phyloP scores from a whole-genome alignment of 139 green algal genomes.

The Raphidocelis subcapitata region DNA sequence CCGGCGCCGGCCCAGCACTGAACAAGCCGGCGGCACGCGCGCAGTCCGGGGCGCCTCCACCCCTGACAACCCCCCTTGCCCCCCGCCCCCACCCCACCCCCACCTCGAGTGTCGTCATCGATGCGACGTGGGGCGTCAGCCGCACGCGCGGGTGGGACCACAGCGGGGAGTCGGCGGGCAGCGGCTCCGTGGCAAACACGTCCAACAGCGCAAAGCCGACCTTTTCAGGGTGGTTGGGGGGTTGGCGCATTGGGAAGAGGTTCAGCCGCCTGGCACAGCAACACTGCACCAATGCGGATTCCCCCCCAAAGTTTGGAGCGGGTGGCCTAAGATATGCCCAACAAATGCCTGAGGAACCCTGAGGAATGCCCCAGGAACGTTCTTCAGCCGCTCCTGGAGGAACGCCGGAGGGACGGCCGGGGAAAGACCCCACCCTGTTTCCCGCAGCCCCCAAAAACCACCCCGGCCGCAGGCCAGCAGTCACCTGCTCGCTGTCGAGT shows the following conservation, averaged over 20 bases:
- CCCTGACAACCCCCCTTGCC: too few relatives aligned
- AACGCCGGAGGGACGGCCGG: too few relatives aligned
- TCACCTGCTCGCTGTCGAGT: constrained; percentile 41
- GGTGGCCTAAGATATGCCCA: neutral
- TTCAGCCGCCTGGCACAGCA: neutral
- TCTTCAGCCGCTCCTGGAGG: too few relatives aligned
- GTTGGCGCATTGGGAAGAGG: neutral
- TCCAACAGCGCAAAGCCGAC: constrained; percentile 48
- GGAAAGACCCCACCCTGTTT: neutral
- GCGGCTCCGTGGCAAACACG: constrained; percentile 56
- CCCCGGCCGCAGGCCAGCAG: too few relatives aligned
- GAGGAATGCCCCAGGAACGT: too few relatives aligned
- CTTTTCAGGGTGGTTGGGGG: neutral
- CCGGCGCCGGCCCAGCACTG: too few relatives aligned
- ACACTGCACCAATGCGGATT: neutral
- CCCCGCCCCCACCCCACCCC: too few relatives aligned
- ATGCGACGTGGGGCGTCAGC: constrained; percentile 64
- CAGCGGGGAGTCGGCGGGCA: constrained; percentile 46
- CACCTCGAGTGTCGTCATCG: constrained; percentile 45
- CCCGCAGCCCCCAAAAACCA: neutral
- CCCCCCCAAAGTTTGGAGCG: too few relatives aligned
- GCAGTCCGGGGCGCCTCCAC: too few relatives aligned
- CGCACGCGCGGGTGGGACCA: constrained; percentile 54
- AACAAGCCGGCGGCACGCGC: too few relatives aligned
- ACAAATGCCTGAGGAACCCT: constrained; percentile 1